phyloP scores from a whole-genome alignment of 345 rosid species.

The Ceriops tagal region DNA sequence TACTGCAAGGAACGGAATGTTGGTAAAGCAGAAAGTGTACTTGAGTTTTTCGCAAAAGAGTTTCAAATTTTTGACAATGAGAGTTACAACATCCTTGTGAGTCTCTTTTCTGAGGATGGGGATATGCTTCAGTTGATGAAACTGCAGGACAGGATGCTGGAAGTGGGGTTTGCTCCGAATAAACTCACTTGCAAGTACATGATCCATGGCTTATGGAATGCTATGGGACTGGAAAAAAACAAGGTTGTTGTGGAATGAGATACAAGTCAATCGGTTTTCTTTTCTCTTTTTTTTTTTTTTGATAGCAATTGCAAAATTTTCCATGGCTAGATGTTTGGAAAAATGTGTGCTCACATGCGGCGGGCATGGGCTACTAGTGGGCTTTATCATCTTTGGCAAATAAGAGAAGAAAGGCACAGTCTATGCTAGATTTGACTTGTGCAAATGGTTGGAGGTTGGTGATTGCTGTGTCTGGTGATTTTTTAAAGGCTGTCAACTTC shows the following conservation, averaged over 20 bases:
- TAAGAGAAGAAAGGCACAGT: not conserved
- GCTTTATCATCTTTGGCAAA: not conserved
- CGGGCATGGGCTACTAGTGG: not conserved
- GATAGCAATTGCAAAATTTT: not conserved
- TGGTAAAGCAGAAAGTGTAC: conserved; percentile 52
- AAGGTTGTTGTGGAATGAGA: conserved; percentile 8
- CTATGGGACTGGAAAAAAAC: conserved; percentile 3
- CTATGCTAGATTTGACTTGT: no score
- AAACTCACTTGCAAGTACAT: conserved; percentile 48
- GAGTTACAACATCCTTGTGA: conserved; percentile 54
- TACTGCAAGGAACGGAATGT: conserved; percentile 50
- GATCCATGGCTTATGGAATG: conserved; percentile 41
- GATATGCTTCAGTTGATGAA: conserved; percentile 43
- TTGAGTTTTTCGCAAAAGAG: conserved; percentile 53
- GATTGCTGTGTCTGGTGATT: no score
- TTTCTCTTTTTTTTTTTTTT: no score
- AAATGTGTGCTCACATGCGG: not conserved
- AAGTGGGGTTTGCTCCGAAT: conserved; percentile 64
- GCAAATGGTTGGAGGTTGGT: no score
- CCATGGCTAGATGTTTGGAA: not conserved
- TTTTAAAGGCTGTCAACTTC: no score
- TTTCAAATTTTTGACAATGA: conserved; percentile 49
- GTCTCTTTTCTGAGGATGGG: conserved; percentile 39
- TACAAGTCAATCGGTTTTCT: no score
- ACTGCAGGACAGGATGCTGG: conserved; percentile 62